Evolutionary conservation across 140 eudicot genomes (phyloP), one percentile per base, ranked within the genome.

Genomic region (Cichorium intybus): DNA sequence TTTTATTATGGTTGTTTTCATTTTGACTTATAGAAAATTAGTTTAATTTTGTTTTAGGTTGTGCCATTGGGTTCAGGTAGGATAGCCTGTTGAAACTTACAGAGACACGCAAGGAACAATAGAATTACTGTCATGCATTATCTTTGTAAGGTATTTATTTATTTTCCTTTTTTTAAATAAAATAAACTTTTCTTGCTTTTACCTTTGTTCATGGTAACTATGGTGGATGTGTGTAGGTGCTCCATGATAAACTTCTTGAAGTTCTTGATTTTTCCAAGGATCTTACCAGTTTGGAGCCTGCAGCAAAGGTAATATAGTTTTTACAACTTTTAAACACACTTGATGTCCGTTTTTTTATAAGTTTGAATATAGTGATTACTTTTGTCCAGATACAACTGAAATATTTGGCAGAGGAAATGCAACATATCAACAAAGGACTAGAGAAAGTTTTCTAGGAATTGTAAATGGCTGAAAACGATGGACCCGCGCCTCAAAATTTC

Each of bases 381-480:
- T 59, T 10, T 60, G 21, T 76, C 53, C 85, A 90, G 95, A 75
- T 90, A n/a, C 97, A 86, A 84, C 70, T 86, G 70, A 81, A 81
- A 69, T 81, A 39, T 64, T 75, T 90, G 80, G 97, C 97, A 28
- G 95, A 90, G 78, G 97, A 90, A 74, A 86, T 90, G 97, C 95
- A 86, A 79, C 84, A 93, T 37, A 79, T 90, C 54, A 90, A 60
- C 80, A 86, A 90, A 78, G 97, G 97, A 35, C 83, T 90, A 26
- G 97, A 90, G 74, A 90, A 86, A 75, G 84, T 86, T 50, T 75
- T 80, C 58, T 85, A 86, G 75, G 97, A 73, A 79, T n/a, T n/a
- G n/a, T n/a, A n/a, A n/a, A n/a, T n/a, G n/a, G n/a, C n/a, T n/a
- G n/a, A n/a, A n/a, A n/a, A 68, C 63, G 97, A 90, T 80, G 97